A percentile compares a stretch with the other conserved stretches of the same genome.
Conservation (phyloP, 2,329 filamentous ascomycete genomes). For the Colletotrichum musae region DNA sequence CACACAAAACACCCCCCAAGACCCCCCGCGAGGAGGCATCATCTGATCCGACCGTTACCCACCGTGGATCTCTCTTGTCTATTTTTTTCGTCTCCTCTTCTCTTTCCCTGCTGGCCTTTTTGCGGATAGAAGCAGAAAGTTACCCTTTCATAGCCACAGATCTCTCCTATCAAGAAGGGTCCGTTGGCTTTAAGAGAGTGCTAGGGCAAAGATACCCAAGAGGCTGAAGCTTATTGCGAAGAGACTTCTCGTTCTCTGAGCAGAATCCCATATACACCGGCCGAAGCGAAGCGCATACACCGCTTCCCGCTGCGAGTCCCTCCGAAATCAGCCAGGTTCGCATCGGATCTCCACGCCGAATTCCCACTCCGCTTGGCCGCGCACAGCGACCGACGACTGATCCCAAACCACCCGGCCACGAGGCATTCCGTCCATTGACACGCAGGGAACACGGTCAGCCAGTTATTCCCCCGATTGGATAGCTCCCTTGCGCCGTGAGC, state of each 20-base stretch:
- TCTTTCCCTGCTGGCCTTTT: conserved; percentile 7
- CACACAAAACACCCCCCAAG: conserved; percentile 22
- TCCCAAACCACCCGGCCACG: conserved; percentile 20
- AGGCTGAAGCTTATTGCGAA: too few relatives aligned
- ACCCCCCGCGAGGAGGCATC: conserved; percentile 20
- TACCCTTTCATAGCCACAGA: not conserved
- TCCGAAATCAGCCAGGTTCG: conserved; percentile 31
- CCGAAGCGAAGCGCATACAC: conserved; percentile 28
- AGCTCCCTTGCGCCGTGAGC: conserved; percentile 19
- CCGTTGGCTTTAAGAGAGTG: too few relatives aligned
- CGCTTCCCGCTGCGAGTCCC: conserved; percentile 20
- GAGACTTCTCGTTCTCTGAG: too few relatives aligned
- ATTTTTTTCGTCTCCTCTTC: conserved; percentile 8
- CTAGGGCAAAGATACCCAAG: too few relatives aligned
- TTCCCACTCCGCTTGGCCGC: conserved; percentile 15
- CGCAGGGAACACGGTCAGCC: conserved; percentile 33
- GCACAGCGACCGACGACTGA: conserved; percentile 16
- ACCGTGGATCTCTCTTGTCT: conserved; percentile 32
- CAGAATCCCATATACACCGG: not conserved
- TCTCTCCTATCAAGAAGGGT: too few relatives aligned
- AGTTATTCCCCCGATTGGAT: conserved; percentile 37
- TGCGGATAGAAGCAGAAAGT: not conserved
- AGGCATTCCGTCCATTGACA: conserved; percentile 25
- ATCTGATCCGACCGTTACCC: conserved; percentile 36
- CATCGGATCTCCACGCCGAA: conserved; percentile 39